phyloP scores from a whole-genome alignment of 2,329 filamentous ascomycete species.

The Rosellinia necatrix region DNA sequence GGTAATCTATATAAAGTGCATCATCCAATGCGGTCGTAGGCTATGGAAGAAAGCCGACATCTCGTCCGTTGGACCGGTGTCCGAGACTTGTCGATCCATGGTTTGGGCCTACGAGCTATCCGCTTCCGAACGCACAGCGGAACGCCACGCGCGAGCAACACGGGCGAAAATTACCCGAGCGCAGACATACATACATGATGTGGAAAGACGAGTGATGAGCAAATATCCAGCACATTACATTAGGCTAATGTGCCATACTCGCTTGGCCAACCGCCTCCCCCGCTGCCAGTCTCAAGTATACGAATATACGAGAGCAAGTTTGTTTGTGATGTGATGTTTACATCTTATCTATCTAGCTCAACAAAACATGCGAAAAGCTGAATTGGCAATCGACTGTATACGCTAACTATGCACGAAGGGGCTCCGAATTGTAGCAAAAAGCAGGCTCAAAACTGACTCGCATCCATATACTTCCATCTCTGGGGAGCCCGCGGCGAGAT shows the following conservation, averaged over 20 bases:
- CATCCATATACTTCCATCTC: no score
- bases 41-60: conserved; percentile 5
- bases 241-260: conserved; percentile 15
- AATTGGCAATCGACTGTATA: no score
- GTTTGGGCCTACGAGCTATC: background rate
- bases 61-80: background rate
- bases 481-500: no score
- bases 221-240: conserved; percentile 1
- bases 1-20: background rate
- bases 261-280: background rate
- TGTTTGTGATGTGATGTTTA: no score
- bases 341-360: no score
- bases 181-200: background rate
- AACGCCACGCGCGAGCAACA: background rate
- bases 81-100: background rate
- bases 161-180: background rate
- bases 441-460: no score
- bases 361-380: no score
- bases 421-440: no score
- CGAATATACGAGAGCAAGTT: no score
- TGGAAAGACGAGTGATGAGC: background rate
- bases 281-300: background rate
- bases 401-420: no score
- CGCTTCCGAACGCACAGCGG: background rate
- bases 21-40: background rate